Percentiles rank a stretch among this genome's conserved stretches.
These are phyloP conservation scores for Euclidium syriacum DNA, from an alignment of 345 rosid species.

Conservation along the genomic window DNA sequence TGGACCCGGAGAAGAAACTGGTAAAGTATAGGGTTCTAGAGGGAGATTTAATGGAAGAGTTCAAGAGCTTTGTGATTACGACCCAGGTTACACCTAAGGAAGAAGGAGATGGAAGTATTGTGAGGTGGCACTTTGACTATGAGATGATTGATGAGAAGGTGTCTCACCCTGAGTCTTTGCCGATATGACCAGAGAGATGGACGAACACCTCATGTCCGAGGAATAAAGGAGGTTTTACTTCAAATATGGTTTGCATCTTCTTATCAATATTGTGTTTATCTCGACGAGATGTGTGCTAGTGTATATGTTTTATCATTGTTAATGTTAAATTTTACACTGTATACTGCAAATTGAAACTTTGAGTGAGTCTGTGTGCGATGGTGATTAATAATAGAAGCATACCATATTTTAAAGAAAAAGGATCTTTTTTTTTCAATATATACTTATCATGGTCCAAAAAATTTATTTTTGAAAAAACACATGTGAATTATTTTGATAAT, in stretches of 20 bases:
- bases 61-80: conserved; percentile 11
- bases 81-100: neutral
- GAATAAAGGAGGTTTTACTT: neutral
- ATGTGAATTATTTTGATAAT: too few relatives aligned
- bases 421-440: too few relatives aligned
- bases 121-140: conserved; percentile 14
- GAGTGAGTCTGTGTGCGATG: too few relatives aligned
- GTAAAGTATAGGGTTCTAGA: conserved; percentile 11
- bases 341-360: neutral
- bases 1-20: neutral
- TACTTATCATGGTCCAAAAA: too few relatives aligned
- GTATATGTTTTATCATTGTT: neutral
- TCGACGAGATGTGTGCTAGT: neutral
- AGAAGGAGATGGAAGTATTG: conserved; percentile 12
- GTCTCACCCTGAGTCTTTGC: conserved; percentile 16
- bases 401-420: too few relatives aligned
- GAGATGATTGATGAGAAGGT: conserved; percentile 14
- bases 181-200: conserved; percentile 3
- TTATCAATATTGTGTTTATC: neutral
- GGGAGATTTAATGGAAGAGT: conserved; percentile 22
- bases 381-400: too few relatives aligned
- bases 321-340: neutral
- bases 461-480: too few relatives aligned
- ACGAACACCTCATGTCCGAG: conserved; percentile 2
- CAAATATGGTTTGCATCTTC: neutral